Conservation (phyloP, 768 basidiomycete species). For the Xanthoconium purpureum region DNA sequence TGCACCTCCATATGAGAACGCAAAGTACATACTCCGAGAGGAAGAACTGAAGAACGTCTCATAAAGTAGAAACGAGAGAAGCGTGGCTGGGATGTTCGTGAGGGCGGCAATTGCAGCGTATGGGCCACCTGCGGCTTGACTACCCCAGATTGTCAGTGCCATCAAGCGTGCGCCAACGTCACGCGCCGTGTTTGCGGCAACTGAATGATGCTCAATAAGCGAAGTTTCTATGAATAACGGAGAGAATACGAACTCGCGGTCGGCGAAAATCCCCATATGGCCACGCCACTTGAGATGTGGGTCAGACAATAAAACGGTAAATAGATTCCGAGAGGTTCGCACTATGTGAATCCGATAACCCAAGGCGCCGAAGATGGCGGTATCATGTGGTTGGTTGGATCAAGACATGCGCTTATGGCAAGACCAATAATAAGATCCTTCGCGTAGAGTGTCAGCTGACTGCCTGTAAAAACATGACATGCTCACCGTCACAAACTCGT, state of each 20-base stretch:
- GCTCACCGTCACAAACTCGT: constrained; percentile 39
- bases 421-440: constrained; percentile 23
- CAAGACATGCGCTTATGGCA: constrained; percentile 21
- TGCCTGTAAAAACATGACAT: background rate
- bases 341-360: constrained; percentile 60
- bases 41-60: constrained; percentile 58
- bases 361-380: constrained; percentile 53
- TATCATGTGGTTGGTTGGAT: constrained; percentile 57
- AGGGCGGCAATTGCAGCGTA: constrained; percentile 65
- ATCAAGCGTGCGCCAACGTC: constrained; percentile 66
- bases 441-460: background rate
- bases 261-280: constrained; percentile 60
- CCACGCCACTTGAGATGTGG: constrained; percentile 40
- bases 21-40: constrained; percentile 46
- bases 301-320: background rate
- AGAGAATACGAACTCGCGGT: constrained; percentile 38
- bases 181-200: constrained; percentile 65
- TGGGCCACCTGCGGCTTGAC: constrained; percentile 44
- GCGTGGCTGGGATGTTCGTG: constrained; percentile 62
- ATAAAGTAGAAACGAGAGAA: constrained; percentile 53
- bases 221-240: background rate
- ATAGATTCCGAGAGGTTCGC: constrained; percentile 20
- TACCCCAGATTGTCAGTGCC: constrained; percentile 60
- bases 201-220: constrained; percentile 24
- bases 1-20: background rate